A percentile compares a stretch with the other conserved stretches of the same genome.
These are phyloP conservation scores for Calophaca sinica DNA, from an alignment of 306 rosid species.

Conservation along the genomic window DNA sequence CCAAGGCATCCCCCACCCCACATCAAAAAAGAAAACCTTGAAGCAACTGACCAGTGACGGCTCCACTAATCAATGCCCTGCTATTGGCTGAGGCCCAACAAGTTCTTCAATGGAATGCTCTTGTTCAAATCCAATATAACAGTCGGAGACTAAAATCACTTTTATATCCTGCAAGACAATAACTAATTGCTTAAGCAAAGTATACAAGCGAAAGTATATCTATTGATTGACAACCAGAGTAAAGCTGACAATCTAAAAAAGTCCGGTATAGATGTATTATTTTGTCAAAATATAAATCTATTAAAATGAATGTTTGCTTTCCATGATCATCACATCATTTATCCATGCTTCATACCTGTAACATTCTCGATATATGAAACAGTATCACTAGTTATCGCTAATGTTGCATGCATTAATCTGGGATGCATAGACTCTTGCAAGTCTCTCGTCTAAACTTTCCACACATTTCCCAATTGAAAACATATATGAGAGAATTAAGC, in stretches of 20 bases:
- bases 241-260: neutral
- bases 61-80: neutral
- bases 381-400: neutral
- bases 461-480: conserved; percentile 2
- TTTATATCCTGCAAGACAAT: conserved; percentile 68
- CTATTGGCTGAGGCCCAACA: conserved; percentile 3
- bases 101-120: conserved; percentile 66
- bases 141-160: conserved; percentile 84
- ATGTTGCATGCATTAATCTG: neutral
- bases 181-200: neutral
- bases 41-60: neutral
- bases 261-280: neutral
- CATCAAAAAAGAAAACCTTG: neutral
- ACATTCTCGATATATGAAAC: neutral
- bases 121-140: conserved; percentile 87
- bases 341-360: conserved; percentile 24
- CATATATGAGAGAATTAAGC: neutral
- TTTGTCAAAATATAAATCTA: conserved; percentile 30
- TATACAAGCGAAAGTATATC: conserved; percentile 13
- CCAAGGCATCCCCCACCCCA: too few relatives aligned
- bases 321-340: neutral
- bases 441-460: conserved; percentile 2
- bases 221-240: conserved; percentile 23
- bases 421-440: neutral
- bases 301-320: conserved; percentile 32